Base-by-base conservation (phyloP, 2,329 filamentous ascomycete species). In the Verticillium dahliae region DNA sequence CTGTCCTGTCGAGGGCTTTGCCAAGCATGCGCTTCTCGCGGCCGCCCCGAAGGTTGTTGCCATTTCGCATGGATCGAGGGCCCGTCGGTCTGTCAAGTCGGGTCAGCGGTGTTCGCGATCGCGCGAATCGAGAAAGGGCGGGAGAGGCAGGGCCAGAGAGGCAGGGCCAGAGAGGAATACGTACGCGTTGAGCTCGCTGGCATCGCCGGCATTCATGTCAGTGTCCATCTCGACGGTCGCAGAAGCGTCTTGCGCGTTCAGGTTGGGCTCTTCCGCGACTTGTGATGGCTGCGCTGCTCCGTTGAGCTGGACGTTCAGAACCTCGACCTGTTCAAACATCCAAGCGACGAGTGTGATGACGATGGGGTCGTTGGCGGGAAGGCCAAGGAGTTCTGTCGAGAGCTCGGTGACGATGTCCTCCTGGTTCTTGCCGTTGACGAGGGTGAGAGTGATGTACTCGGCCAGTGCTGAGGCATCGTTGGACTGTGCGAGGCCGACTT, bases 371-470 rank as follows among this genome's bases (percentile, higher is more conserved):
- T 96, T 92, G 56, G 92, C 87, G 2, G 87, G 86, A 4, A 97
- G 84, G 62, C 87, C 87, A 2, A 99, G 84, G 52, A 99, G 84
- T 69, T 99, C 95, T 66, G 88, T 90, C 1, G 93, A 90, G 14
- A 99, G 86, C 73, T 99, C 95, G 54, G 85, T 81, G 10, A 92
- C 90, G 67, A 99, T 94, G 73, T 97, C 90, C 58, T 93, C 87
- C 73, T 96, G 89, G 4, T 90, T 92, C 76, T 97, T 97, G 69
- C 93, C 92, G 77, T 97, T 98, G 65, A 91, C 91, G 37, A 99
- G 85, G 94, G 98, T 97, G 65, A 98, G 86, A 62, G 98, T 90
- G 67, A 99, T 95, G 78, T 98, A 99, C 78, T 99, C 95, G 63
- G 92, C 89, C 63, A 99, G 85, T 41, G 92, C 91, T 31, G 89